phyloP scores from a whole-genome alignment of 169 alveolate species.

The Plasmodium coatneyi region DNA sequence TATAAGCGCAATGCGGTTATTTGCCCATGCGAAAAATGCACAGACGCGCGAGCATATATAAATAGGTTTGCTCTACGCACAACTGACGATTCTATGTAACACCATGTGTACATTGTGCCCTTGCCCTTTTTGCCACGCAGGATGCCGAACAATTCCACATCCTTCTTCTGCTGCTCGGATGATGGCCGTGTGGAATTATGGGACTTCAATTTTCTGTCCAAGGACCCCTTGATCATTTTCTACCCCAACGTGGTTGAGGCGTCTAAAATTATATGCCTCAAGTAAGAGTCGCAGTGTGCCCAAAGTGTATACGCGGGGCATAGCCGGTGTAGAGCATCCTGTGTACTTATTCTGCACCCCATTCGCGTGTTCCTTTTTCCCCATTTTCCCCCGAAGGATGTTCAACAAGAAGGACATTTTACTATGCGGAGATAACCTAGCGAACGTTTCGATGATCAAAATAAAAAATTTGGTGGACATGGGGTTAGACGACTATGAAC shows the following conservation, averaged over 20 bases:
- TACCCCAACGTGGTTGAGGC: slow-evolving; percentile 55
- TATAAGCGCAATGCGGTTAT: background rate
- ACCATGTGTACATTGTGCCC: background rate
- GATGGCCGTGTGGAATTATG: slow-evolving; percentile 74
- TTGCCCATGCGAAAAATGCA: background rate
- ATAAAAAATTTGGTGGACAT: slow-evolving; percentile 49
- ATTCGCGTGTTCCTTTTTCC: background rate
- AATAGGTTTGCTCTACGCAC: background rate
- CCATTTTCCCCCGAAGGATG: slow-evolving; percentile 13
- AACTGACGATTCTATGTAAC: background rate
- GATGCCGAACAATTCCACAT: slow-evolving; percentile 72
- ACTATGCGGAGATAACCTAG: slow-evolving; percentile 63
- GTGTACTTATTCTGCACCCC: background rate
- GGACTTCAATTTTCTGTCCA: slow-evolving; percentile 72
- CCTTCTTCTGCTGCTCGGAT: slow-evolving; percentile 71
- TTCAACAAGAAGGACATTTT: slow-evolving; percentile 48
- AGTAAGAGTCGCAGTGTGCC: slow-evolving; percentile 6
- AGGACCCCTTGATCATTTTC: slow-evolving; percentile 65
- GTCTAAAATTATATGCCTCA: slow-evolving; percentile 42
- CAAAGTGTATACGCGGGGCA: background rate
- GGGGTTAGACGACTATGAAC: slow-evolving; percentile 50
- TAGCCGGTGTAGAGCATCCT: background rate
- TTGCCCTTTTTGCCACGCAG: background rate
- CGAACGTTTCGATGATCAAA: slow-evolving; percentile 65
- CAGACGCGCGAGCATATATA: background rate